Evolutionary conservation across 2,329 filamentous ascomycete species (phyloP).

Genomic region (Cladosporium cucumerinum): DNA sequence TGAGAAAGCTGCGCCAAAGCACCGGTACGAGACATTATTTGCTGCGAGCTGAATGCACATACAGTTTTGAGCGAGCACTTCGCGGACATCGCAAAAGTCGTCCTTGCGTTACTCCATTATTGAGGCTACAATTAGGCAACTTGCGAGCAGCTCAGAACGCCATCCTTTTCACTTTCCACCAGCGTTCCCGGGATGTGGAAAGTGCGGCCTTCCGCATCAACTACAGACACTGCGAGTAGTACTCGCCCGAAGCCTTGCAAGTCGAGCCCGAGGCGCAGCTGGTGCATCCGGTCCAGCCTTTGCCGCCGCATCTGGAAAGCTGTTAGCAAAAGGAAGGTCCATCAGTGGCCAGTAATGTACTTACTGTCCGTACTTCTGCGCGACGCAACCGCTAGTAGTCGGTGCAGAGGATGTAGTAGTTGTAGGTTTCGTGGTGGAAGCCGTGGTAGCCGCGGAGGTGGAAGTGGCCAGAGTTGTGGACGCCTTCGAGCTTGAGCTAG

Average conservation of each 20-base stretch:
- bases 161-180: too few relatives aligned
- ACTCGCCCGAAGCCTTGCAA: slow-evolving; percentile 34
- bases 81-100: too few relatives aligned
- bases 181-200: too few relatives aligned
- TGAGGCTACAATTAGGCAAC: too few relatives aligned
- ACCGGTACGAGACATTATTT: too few relatives aligned
- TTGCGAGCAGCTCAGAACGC: too few relatives aligned
- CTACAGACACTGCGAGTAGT: slow-evolving; percentile 37
- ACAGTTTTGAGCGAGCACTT: too few relatives aligned
- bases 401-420: slow-evolving; percentile 1
- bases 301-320: slow-evolving; percentile 33
- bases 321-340: neutral
- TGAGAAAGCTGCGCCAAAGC: too few relatives aligned
- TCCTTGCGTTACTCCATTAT: too few relatives aligned
- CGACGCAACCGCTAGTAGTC: slow-evolving; percentile 13
- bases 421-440: neutral
- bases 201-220: too few relatives aligned
- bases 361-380: slow-evolving; percentile 14
- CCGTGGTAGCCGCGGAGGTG: neutral
- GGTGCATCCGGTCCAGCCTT: slow-evolving; percentile 35
- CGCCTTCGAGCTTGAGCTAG: slow-evolving; percentile 5
- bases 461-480: neutral
- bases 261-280: slow-evolving; percentile 35
- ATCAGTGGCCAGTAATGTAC: neutral
- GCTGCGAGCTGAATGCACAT: too few relatives aligned